Evolutionary conservation across 2,329 filamentous ascomycete species (phyloP).

Genomic region (Ophiostoma novo-ulmi): DNA sequence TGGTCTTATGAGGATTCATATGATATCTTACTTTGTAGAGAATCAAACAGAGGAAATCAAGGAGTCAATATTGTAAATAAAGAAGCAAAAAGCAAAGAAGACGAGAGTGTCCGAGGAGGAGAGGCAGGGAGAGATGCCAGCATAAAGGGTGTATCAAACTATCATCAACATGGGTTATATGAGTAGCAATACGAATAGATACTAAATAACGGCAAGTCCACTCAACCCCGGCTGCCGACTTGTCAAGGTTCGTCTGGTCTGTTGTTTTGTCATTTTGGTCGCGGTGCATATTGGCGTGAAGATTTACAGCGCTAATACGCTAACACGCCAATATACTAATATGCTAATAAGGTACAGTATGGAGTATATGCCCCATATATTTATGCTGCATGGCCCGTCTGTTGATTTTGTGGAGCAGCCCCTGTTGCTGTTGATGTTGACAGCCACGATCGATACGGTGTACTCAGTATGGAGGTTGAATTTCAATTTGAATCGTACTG

Average conservation of each 20-base stretch:
- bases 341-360: not conserved
- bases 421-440: slow-evolving; percentile 17
- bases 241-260: not conserved
- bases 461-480: not conserved
- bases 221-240: not conserved
- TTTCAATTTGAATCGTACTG: not conserved
- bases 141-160: not conserved
- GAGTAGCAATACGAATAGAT: not conserved
- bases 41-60: not conserved
- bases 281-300: not conserved
- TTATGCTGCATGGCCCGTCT: not conserved
- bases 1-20: not conserved
- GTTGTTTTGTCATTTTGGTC: not conserved
- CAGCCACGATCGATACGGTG: slow-evolving; percentile 14
- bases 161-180: not conserved
- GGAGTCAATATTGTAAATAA: not conserved
- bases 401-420: slow-evolving; percentile 17
- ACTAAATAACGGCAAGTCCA: not conserved
- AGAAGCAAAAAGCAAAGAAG: not conserved
- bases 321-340: not conserved
- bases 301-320: not conserved
- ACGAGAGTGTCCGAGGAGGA: not conserved
- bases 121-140: not conserved
- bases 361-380: not conserved
- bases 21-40: not conserved